A percentile compares a stretch with the other conserved stretches of the same genome.
Conservation (phyloP, 345 rosid genomes). For the Odontarrhena argentea region DNA sequence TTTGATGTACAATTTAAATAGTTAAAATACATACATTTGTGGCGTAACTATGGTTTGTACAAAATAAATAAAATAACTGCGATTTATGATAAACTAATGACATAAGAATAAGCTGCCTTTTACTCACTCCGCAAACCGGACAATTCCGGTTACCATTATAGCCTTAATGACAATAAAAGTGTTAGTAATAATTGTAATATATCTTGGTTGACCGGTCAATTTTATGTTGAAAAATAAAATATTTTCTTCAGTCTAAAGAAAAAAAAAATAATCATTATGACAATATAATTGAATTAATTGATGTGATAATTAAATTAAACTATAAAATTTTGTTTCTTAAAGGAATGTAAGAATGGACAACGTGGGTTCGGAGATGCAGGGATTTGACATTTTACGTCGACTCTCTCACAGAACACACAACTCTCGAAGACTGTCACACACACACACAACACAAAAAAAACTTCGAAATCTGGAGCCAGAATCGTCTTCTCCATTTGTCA, state of each 20-base stretch:
- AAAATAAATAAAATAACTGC: too few relatives aligned
- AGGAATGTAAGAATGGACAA: constrained; percentile 48
- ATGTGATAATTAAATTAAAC: constrained; percentile 13
- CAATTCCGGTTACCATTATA: too few relatives aligned
- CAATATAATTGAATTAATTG: constrained; percentile 10
- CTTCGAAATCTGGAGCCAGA: constrained; percentile 79
- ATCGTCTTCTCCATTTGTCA: constrained; percentile 92
- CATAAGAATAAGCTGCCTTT: too few relatives aligned
- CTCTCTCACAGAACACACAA: constrained; percentile 50
- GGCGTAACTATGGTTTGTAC: too few relatives aligned
- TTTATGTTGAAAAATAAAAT: neutral
- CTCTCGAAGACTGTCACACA: constrained; percentile 54
- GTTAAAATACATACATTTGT: too few relatives aligned
- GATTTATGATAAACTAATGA: too few relatives aligned
- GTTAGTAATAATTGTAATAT: too few relatives aligned
- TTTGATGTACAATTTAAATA: too few relatives aligned
- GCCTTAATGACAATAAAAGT: too few relatives aligned
- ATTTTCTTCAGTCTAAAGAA: neutral
- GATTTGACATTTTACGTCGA: constrained; percentile 65
- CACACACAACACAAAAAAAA: constrained; percentile 25
- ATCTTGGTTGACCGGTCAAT: neutral
- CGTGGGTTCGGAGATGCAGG: constrained; percentile 56
- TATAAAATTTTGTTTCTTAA: neutral
- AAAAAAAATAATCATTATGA: neutral
- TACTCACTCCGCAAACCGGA: too few relatives aligned